Percentiles rank a stretch among this genome's conserved stretches.
Conservation (phyloP, 495 filamentous ascomycete species). For the Penicillium cinerascens region DNA sequence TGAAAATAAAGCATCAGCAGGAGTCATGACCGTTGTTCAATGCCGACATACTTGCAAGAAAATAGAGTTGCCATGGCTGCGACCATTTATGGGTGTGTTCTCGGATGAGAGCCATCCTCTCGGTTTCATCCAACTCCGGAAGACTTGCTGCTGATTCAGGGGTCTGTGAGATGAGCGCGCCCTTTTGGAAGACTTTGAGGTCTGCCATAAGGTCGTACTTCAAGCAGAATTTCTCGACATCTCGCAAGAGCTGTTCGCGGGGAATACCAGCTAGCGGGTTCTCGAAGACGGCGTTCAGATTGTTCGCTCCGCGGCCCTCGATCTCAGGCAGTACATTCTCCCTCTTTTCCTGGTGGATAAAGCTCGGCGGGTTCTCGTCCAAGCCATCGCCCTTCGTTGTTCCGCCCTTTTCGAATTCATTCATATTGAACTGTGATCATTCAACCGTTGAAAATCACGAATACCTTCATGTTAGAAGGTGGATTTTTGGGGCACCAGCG, state of each 20-base stretch:
- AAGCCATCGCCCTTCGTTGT: not conserved
- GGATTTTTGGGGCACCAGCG: not conserved
- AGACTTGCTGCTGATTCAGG: constrained; percentile 38
- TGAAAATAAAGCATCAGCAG: not conserved
- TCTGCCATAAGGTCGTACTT: constrained; percentile 43
- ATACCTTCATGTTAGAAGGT: too few relatives aligned
- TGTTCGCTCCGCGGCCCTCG: constrained; percentile 14
- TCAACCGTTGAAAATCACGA: too few relatives aligned
- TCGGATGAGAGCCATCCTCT: constrained; percentile 39
- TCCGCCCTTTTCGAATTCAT: not conserved
- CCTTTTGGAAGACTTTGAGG: constrained; percentile 45
- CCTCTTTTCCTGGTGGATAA: constrained; percentile 10
- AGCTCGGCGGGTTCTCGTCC: constrained; percentile 6
- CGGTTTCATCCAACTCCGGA: constrained; percentile 42
- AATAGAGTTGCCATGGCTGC: constrained; percentile 54
- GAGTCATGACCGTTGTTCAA: constrained; percentile 1
- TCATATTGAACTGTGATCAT: not conserved
- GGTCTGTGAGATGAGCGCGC: constrained; percentile 52
- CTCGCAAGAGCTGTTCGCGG: constrained; percentile 41
- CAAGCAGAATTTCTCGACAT: constrained; percentile 50
- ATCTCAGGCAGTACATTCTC: constrained; percentile 11
- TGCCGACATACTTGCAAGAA: constrained; percentile 45
- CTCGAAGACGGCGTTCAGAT: constrained; percentile 37
- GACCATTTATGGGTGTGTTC: constrained; percentile 56
- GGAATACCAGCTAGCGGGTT: constrained; percentile 52